Evolutionary conservation across 768 basidiomycete species (phyloP).

Genomic region (Tulasnella sp.): DNA sequence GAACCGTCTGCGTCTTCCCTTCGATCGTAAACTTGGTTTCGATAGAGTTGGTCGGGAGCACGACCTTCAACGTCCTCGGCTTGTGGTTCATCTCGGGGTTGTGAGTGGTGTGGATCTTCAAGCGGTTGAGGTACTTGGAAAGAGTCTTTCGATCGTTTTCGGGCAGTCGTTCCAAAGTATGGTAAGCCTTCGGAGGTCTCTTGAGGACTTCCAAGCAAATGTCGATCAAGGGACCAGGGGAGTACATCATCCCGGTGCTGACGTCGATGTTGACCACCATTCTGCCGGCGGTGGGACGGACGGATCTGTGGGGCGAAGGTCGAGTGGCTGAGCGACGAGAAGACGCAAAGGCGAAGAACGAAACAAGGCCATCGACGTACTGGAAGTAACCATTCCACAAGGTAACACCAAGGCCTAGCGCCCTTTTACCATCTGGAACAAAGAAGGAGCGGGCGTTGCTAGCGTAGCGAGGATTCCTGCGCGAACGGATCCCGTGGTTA

Average conservation of each 20-base stretch:
- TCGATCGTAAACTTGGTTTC: conserved; percentile 56
- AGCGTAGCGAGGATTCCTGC: conserved; percentile 51
- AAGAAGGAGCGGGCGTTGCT: conserved; percentile 70
- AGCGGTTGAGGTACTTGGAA: conserved; percentile 16
- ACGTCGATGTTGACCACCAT: conserved; percentile 76
- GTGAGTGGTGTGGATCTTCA: conserved; percentile 17
- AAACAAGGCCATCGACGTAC: conserved; percentile 29
- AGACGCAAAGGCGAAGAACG: neutral
- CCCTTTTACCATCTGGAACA: conserved; percentile 51
- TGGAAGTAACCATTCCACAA: conserved; percentile 82
- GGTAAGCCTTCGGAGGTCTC: neutral
- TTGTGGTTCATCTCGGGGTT: neutral
- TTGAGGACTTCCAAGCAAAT: conserved; percentile 42
- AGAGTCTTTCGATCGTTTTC: conserved; percentile 1
- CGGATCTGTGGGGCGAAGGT: conserved; percentile 40
- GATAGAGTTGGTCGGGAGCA: conserved; percentile 54
- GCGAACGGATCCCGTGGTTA: neutral
- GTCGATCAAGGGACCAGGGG: conserved; percentile 54
- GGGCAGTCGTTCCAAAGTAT: neutral
- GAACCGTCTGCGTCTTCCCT: conserved; percentile 41
- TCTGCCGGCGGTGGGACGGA: conserved; percentile 60
- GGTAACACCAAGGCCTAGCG: conserved; percentile 54
- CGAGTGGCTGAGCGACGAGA: neutral
- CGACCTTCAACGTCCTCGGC: conserved; percentile 60
- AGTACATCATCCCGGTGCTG: conserved; percentile 65